phyloP scores from a whole-genome alignment of 73 alveolate species.

The Uronychia setigera region DNA sequence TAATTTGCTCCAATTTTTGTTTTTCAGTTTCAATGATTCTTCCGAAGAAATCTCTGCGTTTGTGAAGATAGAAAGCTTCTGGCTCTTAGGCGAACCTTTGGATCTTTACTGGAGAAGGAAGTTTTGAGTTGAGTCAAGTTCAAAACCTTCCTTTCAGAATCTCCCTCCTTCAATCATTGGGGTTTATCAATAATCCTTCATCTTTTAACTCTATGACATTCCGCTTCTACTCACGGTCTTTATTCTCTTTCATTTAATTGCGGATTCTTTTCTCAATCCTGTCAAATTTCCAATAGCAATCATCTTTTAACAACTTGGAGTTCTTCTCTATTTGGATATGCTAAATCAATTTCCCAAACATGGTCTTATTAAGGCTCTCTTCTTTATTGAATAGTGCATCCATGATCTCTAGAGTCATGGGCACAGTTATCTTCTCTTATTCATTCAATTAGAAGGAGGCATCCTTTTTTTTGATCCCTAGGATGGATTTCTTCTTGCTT shows the following conservation, averaged over 20 bases:
- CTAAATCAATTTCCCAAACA: background rate
- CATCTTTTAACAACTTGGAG: background rate
- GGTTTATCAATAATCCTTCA: background rate
- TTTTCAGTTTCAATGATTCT: background rate
- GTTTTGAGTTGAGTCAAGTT: background rate
- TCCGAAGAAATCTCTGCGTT: background rate
- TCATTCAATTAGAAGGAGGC: background rate
- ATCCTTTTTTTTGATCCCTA: background rate
- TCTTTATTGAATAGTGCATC: background rate
- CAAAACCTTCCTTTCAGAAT: background rate
- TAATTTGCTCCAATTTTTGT: background rate
- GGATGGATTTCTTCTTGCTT: too few species aligned
- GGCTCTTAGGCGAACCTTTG: constrained; percentile 1
- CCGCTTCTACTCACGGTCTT: background rate
- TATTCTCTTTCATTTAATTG: background rate
- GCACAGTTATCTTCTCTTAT: background rate
- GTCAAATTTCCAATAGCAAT: background rate
- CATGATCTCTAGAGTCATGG: background rate
- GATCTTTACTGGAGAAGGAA: background rate
- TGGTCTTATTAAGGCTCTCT: background rate
- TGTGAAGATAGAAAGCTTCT: background rate
- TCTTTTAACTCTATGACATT: background rate
- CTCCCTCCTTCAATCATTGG: background rate
- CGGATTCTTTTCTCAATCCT: background rate
- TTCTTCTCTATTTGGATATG: background rate